Base-by-base conservation (phyloP, 495 filamentous ascomycete species). In the Cenococcum geophilum region DNA sequence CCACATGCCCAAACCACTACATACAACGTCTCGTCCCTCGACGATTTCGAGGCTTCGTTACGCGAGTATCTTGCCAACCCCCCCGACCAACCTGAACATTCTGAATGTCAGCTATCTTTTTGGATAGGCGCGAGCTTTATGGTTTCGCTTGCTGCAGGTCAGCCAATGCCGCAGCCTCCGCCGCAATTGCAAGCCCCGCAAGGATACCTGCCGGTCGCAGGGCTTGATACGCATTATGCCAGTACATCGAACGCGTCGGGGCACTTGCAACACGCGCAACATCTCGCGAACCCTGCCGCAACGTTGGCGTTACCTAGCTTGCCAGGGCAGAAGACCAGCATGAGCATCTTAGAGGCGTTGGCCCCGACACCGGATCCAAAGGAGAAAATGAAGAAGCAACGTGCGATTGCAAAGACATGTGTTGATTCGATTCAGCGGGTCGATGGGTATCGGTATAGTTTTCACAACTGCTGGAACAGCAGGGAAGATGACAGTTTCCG, bases 401-500 rank as follows among this genome's bases (percentile, higher is more conserved):
- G 68, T 27, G 66, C 68, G 4, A 68, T 71, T 58, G 68, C 66
- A 0, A 71, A 71, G 61, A 43, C 35, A 45, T 66, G 59, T 57
- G 55, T 71, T 5, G 66, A 68, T 21, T 36, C 68, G 0, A 64
- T 71, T 10, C 66, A 71, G 50, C 59, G 55, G 34, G 51, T 42
- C 10, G 68, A 71, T 42, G 68, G 68, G 10, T 71, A 60, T 47
- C 59, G 68, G 14, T 71, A 71, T 59, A 66, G 62, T 52, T 71
- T 71, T 60, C 68, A 71, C 40, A 71, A 71, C 32, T 70, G 67
- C 60, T 71, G 68, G 68, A 68, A 66, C 36, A 71, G 68, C 51
- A 20, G 68, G 8, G 68, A 71, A 22, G 68, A 71, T 45, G 64
- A 70, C 48, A 63, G 60, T 49, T 68, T 65, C 49, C 59, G 68